Conservation (phyloP, 2,329 filamentous ascomycete species). For the Nemania abortiva region DNA sequence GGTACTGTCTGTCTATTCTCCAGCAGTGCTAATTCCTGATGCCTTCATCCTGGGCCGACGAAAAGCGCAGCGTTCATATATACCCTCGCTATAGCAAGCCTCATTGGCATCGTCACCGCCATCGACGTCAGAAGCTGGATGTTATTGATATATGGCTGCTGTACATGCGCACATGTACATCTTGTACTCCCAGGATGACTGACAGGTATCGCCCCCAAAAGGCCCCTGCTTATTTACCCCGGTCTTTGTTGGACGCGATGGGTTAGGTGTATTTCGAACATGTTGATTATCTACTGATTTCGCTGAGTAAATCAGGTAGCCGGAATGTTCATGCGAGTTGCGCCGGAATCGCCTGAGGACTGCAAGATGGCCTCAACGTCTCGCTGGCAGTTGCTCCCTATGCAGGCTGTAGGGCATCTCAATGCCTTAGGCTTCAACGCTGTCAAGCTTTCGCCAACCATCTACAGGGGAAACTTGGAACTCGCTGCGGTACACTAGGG, state of each 20-base stretch:
- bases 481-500: conserved; percentile 14
- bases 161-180: conserved; percentile 22
- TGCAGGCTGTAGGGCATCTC: background rate
- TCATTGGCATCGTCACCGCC: conserved; percentile 16
- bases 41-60: conserved; percentile 22
- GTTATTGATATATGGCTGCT: conserved; percentile 12
- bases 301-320: background rate
- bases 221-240: conserved; percentile 32
- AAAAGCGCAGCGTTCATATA: conserved; percentile 24
- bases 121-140: conserved; percentile 26
- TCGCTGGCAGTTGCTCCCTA: conserved; percentile 5
- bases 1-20: conserved; percentile 30
- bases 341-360: background rate
- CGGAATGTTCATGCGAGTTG: background rate
- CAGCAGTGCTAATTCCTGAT: conserved; percentile 16
- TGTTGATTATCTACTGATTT: background rate
- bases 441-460: conserved; percentile 21
- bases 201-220: conserved; percentile 33
- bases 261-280: conserved; percentile 39
- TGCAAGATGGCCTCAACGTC: conserved; percentile 8
- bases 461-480: conserved; percentile 5
- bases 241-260: conserved; percentile 36
- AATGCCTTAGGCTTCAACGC: conserved; percentile 4
- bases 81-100: background rate
- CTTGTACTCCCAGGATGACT: conserved; percentile 35